phyloP scores from a whole-genome alignment of 139 green algal species.

The Coccomyxa sp. region DNA sequence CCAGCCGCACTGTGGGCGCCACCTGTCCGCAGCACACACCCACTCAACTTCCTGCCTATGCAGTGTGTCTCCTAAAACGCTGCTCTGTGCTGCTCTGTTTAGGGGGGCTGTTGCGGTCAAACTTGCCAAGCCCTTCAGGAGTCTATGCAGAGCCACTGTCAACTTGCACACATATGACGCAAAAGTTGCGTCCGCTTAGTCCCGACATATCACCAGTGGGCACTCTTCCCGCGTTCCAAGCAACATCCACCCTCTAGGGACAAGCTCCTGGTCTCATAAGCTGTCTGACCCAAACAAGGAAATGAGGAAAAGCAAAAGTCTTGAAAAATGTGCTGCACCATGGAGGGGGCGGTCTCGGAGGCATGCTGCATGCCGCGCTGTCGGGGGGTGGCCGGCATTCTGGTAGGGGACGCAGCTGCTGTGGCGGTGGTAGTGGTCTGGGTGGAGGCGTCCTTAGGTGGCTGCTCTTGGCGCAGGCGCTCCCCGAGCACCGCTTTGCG shows the following conservation, averaged over 20 bases:
- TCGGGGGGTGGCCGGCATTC: not conserved
- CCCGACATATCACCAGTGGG: too few relatives aligned
- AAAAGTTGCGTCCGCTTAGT: not conserved
- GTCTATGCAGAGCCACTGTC: not conserved
- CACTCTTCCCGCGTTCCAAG: too few relatives aligned
- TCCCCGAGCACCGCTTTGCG: not conserved
- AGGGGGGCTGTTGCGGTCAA: not conserved
- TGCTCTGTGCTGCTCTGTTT: too few relatives aligned
- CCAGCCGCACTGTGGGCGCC: not conserved
- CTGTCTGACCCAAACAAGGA: too few relatives aligned
- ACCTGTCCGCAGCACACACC: not conserved
- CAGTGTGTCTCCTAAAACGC: not conserved
- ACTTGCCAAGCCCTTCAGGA: too few relatives aligned
- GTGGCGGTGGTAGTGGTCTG: not conserved
- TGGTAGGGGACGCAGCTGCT: not conserved
- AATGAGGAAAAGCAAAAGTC: too few relatives aligned
- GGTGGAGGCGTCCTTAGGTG: not conserved
- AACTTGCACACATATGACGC: not conserved
- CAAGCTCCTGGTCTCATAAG: too few relatives aligned
- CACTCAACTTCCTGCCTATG: not conserved
- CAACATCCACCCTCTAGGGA: too few relatives aligned
- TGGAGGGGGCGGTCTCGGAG: not conserved
- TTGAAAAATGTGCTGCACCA: not conserved
- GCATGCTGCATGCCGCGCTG: not conserved
- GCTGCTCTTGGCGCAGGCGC: not conserved